phyloP scores from a whole-genome alignment of 2,329 filamentous ascomycete genomes.

The Botrytis deweyae region DNA sequence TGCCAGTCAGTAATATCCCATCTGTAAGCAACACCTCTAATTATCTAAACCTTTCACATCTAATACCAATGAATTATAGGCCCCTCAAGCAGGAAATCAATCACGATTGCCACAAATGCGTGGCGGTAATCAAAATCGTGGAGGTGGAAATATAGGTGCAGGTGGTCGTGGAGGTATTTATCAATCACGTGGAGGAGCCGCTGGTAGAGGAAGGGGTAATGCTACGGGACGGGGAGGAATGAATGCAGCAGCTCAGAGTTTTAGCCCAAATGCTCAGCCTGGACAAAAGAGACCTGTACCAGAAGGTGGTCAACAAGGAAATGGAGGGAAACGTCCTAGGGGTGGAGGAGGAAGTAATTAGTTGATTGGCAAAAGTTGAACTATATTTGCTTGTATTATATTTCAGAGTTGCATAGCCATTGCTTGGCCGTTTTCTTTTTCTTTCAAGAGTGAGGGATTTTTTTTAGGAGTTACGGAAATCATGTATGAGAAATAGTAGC shows the following conservation, averaged over 20 bases:
- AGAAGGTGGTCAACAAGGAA: slow-evolving; percentile 38
- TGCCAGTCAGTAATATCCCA: slow-evolving; percentile 34
- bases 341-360: slow-evolving; percentile 39
- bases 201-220: slow-evolving; percentile 36
- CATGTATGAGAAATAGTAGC: slow-evolving; percentile 22
- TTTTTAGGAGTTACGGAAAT: slow-evolving; percentile 17
- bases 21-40: slow-evolving; percentile 30
- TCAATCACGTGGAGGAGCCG: slow-evolving; percentile 28
- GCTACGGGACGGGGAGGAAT: slow-evolving; percentile 34
- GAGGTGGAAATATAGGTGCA: slow-evolving; percentile 26
- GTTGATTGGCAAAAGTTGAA: slow-evolving; percentile 22
- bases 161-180: slow-evolving; percentile 23
- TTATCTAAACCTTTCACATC: neutral
- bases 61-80: slow-evolving; percentile 25
- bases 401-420: slow-evolving; percentile 32
- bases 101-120: slow-evolving; percentile 36
- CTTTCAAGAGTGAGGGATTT: slow-evolving; percentile 23
- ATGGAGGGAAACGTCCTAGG: slow-evolving; percentile 48
- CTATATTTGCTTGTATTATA: slow-evolving; percentile 36
- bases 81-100: slow-evolving; percentile 29
- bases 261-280: slow-evolving; percentile 33
- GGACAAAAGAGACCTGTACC: slow-evolving; percentile 38
- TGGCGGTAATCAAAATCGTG: slow-evolving; percentile 31
- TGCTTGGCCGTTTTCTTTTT: slow-evolving; percentile 31
- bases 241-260: slow-evolving; percentile 37